phyloP scores from a whole-genome alignment of 2,329 filamentous ascomycete genomes.

The Talaromyces sp. region DNA sequence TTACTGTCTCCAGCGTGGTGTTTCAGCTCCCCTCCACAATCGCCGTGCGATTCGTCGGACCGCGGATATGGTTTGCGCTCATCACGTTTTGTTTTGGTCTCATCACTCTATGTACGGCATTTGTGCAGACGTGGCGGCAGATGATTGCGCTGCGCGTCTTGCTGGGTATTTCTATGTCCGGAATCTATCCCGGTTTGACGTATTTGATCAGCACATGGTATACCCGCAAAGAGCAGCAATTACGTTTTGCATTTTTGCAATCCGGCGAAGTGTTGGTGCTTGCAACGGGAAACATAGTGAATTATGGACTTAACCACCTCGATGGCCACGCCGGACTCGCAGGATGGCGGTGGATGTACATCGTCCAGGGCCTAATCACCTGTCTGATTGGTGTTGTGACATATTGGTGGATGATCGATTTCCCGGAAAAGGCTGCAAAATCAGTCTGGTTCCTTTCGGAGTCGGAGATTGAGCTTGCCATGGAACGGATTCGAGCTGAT shows the following conservation, averaged over 20 bases:
- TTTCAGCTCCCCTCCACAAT: conserved; percentile 68
- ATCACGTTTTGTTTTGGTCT: conserved; percentile 61
- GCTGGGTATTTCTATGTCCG: conserved; percentile 59
- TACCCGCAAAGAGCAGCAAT: conserved; percentile 61
- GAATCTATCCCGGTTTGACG: conserved; percentile 45
- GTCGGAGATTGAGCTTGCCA: conserved; percentile 55
- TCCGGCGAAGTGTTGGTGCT: conserved; percentile 62
- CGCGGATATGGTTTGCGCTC: conserved; percentile 58
- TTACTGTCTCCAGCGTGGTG: conserved; percentile 63
- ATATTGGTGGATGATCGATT: conserved; percentile 69
- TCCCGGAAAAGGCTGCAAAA: conserved; percentile 57
- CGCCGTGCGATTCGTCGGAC: conserved; percentile 61
- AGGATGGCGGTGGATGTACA: conserved; percentile 67
- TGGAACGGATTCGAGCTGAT: conserved; percentile 57
- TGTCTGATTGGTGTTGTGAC: conserved; percentile 57
- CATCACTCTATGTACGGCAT: conserved; percentile 65
- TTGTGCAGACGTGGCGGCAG: conserved; percentile 63
- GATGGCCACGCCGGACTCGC: conserved; percentile 54
- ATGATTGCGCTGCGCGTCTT: conserved; percentile 66
- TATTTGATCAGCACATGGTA: conserved; percentile 57
- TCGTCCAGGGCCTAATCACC: conserved; percentile 62
- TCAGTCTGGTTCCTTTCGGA: conserved; percentile 57
- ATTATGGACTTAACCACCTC: conserved; percentile 64
- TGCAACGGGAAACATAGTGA: conserved; percentile 63
- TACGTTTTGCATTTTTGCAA: conserved; percentile 63